phyloP scores from a whole-genome alignment of 2,329 filamentous ascomycete species.

The Sporothrix phasma region DNA sequence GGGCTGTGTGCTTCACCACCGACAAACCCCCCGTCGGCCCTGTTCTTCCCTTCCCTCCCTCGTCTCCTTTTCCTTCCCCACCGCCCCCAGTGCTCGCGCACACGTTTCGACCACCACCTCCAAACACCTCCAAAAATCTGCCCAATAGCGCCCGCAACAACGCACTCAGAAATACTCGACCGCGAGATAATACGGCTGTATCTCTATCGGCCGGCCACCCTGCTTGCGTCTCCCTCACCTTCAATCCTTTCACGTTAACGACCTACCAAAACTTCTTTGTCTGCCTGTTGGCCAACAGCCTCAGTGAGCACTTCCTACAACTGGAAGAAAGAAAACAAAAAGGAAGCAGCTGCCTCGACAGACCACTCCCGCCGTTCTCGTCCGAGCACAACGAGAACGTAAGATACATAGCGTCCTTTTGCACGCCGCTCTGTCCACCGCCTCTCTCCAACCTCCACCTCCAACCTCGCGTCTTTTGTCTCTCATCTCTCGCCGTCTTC shows the following conservation, averaged over 20 bases:
- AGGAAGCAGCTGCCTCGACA: background rate
- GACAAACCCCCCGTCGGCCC: background rate
- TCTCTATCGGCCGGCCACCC: background rate
- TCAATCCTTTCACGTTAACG: background rate
- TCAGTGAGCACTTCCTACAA: background rate
- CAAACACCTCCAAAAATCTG: too few species aligned
- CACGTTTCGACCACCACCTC: background rate
- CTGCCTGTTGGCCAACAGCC: conserved; percentile 5
- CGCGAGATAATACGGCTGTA: conserved; percentile 8
- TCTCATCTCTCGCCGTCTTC: background rate
- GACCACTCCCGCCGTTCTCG: background rate
- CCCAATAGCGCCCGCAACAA: background rate
- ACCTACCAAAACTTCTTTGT: background rate
- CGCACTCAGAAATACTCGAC: background rate
- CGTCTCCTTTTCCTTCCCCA: background rate
- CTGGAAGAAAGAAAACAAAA: background rate
- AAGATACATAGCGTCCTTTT: background rate
- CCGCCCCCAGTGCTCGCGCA: background rate
- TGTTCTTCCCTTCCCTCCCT: background rate
- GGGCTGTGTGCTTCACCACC: conserved; percentile 11
- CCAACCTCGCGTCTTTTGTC: background rate
- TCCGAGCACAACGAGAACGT: background rate
- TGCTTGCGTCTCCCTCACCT: background rate
- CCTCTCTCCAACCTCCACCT: background rate
- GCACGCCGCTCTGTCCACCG: background rate